These are phyloP conservation scores for Colletotrichum tabaci DNA, from an alignment of 2,329 filamentous ascomycete genomes.

Conservation along the genomic window DNA sequence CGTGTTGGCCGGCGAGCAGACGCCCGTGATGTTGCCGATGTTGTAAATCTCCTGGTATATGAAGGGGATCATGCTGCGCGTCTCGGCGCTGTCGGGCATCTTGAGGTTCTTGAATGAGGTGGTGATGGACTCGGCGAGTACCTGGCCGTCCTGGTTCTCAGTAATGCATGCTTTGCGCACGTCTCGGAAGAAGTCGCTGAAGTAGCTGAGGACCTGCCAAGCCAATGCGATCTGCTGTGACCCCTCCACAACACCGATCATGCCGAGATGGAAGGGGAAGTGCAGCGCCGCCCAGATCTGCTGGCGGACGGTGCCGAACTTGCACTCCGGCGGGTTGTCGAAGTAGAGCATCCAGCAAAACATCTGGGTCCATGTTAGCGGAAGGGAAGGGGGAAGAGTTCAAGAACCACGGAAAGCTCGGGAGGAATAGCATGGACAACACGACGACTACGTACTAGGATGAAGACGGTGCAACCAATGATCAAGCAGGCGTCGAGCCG, in stretches of 20 bases:
- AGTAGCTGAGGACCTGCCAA: slow-evolving; percentile 34
- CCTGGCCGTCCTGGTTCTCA: slow-evolving; percentile 28
- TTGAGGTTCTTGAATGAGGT: slow-evolving; percentile 23
- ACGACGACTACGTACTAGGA: slow-evolving; percentile 31
- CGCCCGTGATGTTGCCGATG: slow-evolving; percentile 29
- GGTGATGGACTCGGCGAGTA: slow-evolving; percentile 11
- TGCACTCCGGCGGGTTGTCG: slow-evolving; percentile 65
- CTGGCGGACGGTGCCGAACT: slow-evolving; percentile 66
- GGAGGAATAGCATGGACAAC: no score
- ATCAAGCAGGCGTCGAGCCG: slow-evolving; percentile 19
- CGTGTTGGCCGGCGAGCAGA: slow-evolving; percentile 19
- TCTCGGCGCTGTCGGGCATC: slow-evolving; percentile 31
- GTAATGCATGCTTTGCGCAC: slow-evolving; percentile 23
- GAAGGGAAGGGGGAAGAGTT: no score
- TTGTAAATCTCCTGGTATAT: slow-evolving; percentile 33
- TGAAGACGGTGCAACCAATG: slow-evolving; percentile 39
- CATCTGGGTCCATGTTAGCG: slow-evolving; percentile 2
- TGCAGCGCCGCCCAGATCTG: slow-evolving; percentile 67
- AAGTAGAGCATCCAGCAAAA: slow-evolving; percentile 71
- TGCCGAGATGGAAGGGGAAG: slow-evolving; percentile 69
- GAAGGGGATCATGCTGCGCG: slow-evolving; percentile 1
- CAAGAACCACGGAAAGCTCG: no score
- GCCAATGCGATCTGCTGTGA: slow-evolving; percentile 59
- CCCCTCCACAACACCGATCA: slow-evolving; percentile 71
- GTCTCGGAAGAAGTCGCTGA: slow-evolving; percentile 22